Evolutionary conservation across 495 filamentous ascomycete species (phyloP).

Genomic region (Cenococcum geophilum): DNA sequence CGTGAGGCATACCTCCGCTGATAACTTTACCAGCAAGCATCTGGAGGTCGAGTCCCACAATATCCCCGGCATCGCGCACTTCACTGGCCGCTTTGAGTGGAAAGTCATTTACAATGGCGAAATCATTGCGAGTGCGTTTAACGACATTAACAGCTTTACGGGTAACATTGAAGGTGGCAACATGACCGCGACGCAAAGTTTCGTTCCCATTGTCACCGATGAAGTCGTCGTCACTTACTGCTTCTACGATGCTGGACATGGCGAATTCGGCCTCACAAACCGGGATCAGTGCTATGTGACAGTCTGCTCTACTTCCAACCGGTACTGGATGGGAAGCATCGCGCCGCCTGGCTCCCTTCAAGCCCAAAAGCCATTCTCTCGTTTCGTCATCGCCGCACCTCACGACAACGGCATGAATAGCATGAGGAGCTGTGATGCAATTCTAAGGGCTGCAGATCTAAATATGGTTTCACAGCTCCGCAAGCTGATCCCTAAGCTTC

Average conservation of each 20-base stretch:
- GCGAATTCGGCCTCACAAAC: slow-evolving; percentile 40
- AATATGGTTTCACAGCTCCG: slow-evolving; percentile 38
- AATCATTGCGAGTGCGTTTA: slow-evolving; percentile 8
- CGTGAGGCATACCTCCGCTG: slow-evolving; percentile 30
- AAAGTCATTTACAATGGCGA: slow-evolving; percentile 38
- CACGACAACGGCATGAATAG: slow-evolving; percentile 51
- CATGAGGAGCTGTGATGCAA: slow-evolving; percentile 41
- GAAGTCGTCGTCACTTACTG: slow-evolving; percentile 43
- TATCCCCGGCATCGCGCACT: slow-evolving; percentile 41
- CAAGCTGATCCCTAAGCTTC: slow-evolving; percentile 13
- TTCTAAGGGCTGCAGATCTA: slow-evolving; percentile 35
- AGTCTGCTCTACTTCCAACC: slow-evolving; percentile 38
- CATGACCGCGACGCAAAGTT: slow-evolving; percentile 42
- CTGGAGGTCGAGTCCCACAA: slow-evolving; percentile 43
- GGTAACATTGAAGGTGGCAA: slow-evolving; percentile 42
- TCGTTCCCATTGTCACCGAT: slow-evolving; percentile 37
- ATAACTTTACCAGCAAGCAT: slow-evolving; percentile 36
- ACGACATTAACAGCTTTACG: slow-evolving; percentile 45
- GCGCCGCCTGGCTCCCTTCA: slow-evolving; percentile 40
- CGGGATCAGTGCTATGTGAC: slow-evolving; percentile 48
- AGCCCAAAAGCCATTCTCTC: slow-evolving; percentile 41
- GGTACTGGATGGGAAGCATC: slow-evolving; percentile 42
- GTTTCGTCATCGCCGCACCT: slow-evolving; percentile 43
- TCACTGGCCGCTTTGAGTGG: slow-evolving; percentile 43
- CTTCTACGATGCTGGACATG: slow-evolving; percentile 45